Conservation (phyloP, 148 eudicot species). For the Dianthus caryophyllus region DNA sequence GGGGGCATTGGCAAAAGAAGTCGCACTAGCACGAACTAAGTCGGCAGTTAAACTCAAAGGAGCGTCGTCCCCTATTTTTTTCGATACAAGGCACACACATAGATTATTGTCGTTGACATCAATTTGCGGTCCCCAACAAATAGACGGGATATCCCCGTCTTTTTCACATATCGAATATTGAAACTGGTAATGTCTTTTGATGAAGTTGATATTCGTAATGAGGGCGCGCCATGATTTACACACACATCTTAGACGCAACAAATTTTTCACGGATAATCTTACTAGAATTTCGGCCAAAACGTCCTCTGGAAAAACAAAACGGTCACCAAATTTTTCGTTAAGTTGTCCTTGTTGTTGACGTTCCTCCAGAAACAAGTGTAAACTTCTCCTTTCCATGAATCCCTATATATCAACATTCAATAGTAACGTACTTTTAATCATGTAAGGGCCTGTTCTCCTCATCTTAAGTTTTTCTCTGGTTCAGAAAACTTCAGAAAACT, state of each 20-base stretch:
- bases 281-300: constrained; percentile 11
- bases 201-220: constrained; percentile 4
- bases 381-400: too few species aligned
- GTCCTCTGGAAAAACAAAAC: constrained; percentile 1
- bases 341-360: too few species aligned
- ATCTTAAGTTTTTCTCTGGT: too few species aligned
- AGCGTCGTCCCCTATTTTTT: neutral
- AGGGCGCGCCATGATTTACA: constrained; percentile 17
- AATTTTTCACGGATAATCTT: constrained; percentile 15
- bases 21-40: constrained; percentile 4
- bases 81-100: neutral
- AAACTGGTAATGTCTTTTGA: constrained; percentile 2
- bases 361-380: too few species aligned
- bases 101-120: neutral
- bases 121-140: neutral
- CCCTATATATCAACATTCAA: too few species aligned
- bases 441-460: too few species aligned
- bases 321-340: neutral
- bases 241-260: constrained; percentile 15
- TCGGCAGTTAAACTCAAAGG: neutral
- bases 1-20: neutral
- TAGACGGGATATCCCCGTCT: neutral
- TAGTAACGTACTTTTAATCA: too few species aligned
- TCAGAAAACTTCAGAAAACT: too few species aligned
- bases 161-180: constrained; percentile 3